Evolutionary conservation across 1,284 basidiomycete genomes (phyloP), one percentile per base, ranked within the genome.

Genomic region (Papiliotrema fonsecae): DNA sequence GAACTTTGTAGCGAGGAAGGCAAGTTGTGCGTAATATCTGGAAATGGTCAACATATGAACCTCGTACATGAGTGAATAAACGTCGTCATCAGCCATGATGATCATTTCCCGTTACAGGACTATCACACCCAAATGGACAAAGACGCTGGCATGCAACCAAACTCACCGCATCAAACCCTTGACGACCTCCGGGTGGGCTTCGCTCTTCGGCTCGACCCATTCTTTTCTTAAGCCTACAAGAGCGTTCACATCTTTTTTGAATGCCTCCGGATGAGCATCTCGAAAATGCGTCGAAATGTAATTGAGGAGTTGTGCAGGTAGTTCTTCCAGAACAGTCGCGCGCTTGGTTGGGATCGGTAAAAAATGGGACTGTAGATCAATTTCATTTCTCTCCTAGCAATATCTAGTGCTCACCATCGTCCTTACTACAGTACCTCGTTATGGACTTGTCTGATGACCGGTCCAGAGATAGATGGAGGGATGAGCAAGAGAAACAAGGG

Each of bases 11-110:
- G 87, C 74, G 24, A 92, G 80, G 55, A 86, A 89, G 2, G 79
- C 77, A 37, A 96, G 81, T 71, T 94, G 91, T 3, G 91, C 88
- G 59, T 93, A 85, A 65, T 97, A 97, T 50, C 89, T 93, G 39
- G 14, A 16, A n/a, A n/a, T n/a, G n/a, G n/a, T n/a, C n/a, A n/a
- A n/a, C n/a, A n/a, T n/a, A n/a, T n/a, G n/a, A n/a, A n/a, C n/a
- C n/a, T n/a, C n/a, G n/a, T n/a, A n/a, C n/a, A n/a, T n/a, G n/a
- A n/a, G n/a, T n/a, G n/a, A n/a, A n/a, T n/a, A n/a, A n/a, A n/a
- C n/a, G n/a, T n/a, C n/a, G n/a, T n/a, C n/a, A n/a, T n/a, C n/a
- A n/a, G n/a, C n/a, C n/a, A n/a, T n/a, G n/a, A n/a, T n/a, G n/a
- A n/a, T n/a, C n/a, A n/a, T n/a, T n/a, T n/a, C n/a, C n/a, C n/a